phyloP scores from a whole-genome alignment of 2,329 filamentous ascomycete species.

The Raffaelea arxii region DNA sequence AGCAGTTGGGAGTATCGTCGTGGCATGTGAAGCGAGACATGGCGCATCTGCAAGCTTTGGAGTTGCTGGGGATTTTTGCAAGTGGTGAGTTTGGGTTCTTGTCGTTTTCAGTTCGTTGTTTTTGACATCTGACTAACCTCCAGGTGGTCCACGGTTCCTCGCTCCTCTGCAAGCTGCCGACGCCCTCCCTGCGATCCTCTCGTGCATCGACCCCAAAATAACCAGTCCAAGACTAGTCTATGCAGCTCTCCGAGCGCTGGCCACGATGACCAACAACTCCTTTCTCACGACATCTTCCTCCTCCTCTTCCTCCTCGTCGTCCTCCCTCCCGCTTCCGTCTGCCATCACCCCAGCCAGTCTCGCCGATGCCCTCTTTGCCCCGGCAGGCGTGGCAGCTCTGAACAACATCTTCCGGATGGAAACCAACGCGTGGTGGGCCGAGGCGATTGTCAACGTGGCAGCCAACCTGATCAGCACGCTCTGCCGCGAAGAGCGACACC shows the following conservation, averaged over 20 bases:
- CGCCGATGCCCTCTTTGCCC: conserved; percentile 55
- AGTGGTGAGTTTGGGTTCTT: conserved; percentile 48
- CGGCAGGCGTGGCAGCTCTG: conserved; percentile 51
- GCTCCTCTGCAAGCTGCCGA: conserved; percentile 60
- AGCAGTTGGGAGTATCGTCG: no score
- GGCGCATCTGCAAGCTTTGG: conserved; percentile 66
- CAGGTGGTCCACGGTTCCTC: conserved; percentile 74
- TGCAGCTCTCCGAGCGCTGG: conserved; percentile 64
- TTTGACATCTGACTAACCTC: not conserved
- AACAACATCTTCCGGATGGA: conserved; percentile 53
- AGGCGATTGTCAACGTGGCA: conserved; percentile 40
- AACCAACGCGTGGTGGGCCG: conserved; percentile 33
- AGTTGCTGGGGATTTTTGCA: conserved; percentile 77
- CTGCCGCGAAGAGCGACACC: conserved; percentile 63
- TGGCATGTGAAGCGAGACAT: conserved; percentile 63
- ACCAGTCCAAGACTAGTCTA: conserved; percentile 58
- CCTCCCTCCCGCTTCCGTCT: conserved; percentile 26
- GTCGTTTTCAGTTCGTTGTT: not conserved
- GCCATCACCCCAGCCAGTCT: conserved; percentile 39
- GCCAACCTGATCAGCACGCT: conserved; percentile 45
- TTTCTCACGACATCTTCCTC: conserved; percentile 22
- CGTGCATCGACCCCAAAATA: conserved; percentile 55
- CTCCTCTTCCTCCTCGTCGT: conserved; percentile 40
- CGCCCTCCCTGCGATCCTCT: conserved; percentile 59
- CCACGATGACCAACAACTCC: conserved; percentile 56